These are phyloP conservation scores for Fagopyrum tataricum DNA, from an alignment of 148 eudicot genomes.

Conservation along the genomic window DNA sequence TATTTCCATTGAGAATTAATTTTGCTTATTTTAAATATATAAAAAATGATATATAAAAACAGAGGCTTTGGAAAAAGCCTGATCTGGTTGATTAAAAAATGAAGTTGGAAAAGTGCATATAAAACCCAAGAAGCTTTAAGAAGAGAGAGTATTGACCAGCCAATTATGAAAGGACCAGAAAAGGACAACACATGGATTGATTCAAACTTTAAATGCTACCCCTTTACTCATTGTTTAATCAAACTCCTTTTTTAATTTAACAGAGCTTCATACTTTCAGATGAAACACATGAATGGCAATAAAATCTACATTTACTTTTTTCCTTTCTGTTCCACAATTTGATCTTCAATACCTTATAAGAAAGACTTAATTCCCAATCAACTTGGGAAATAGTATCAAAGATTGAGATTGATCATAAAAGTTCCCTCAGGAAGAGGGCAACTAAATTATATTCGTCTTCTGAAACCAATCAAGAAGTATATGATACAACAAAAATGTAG, in stretches of 20 bases:
- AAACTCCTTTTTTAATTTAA: background rate
- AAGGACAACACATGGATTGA: constrained; percentile 4
- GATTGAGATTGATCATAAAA: background rate
- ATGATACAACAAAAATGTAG: too few species aligned
- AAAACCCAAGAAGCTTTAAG: background rate
- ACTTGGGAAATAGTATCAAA: background rate
- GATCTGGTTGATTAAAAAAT: too few species aligned
- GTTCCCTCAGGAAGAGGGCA: constrained; percentile 1
- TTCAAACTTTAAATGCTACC: background rate
- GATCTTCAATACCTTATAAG: background rate
- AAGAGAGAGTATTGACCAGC: constrained; percentile 11
- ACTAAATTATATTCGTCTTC: background rate
- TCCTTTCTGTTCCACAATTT: background rate
- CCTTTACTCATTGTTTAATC: background rate
- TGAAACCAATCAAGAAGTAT: too few species aligned
- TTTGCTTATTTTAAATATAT: too few species aligned
- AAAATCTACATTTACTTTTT: background rate
- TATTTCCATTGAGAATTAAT: too few species aligned
- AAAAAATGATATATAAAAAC: too few species aligned
- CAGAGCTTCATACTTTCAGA: background rate
- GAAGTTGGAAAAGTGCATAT: background rate
- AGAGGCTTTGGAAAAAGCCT: too few species aligned
- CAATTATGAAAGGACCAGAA: background rate
- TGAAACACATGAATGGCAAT: constrained; percentile 6
- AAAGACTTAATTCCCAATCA: background rate